Base-by-base conservation (phyloP, 164 flowering plant genomes). In the Vitis rotundifolia region DNA sequence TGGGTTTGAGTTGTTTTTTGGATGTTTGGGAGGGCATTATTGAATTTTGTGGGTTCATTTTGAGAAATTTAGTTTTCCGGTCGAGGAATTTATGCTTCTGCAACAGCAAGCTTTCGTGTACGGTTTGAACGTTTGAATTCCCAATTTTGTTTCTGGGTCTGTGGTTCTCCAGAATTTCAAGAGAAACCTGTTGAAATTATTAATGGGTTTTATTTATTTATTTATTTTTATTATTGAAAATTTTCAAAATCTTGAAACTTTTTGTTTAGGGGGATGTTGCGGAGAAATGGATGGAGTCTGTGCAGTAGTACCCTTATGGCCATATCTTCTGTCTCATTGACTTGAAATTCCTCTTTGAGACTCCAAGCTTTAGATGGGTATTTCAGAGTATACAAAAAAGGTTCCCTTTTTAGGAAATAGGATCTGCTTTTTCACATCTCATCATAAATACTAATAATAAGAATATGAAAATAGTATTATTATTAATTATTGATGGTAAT, bases 321-420 rank as follows among this genome's bases (percentile, higher is more conserved):
- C 70, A 64, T 48, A 70, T 75, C 76, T 66, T 70, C 73, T 61
- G 81, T 71, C 69, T 70, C 78, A 73, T 76, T 76, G 77, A 70
- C 72, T 70, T 49, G 70, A 49, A 74, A 71, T 74, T 79, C 71
- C 62, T 56, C 71, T 66, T 76, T 80, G 73, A 75, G 73, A 67
- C 75, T 76, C 72, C 69, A 77, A 65, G 71, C 76, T 76, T 82
- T 79, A 67, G 73, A 73, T 77, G 77, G 78, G 80, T 77, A 72
- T 83, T 79, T 72, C 72, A 62, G 72, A 68, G 83, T 70, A 77
- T 81, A 75, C 57, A 59, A 62, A 77, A 82, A 79, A 74, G 76
- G 75, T 78, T 76, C 79, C 78, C 73, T 81, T 83, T 79, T 81
- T 67, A 78, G 77, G 83, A 71, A 84, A 84, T 75, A 73, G 80